A percentile compares a stretch with the other conserved stretches of the same genome.
phyloP scores from a whole-genome alignment of 352 stramenopile genomes.

The Globisporangium cystogenes region DNA sequence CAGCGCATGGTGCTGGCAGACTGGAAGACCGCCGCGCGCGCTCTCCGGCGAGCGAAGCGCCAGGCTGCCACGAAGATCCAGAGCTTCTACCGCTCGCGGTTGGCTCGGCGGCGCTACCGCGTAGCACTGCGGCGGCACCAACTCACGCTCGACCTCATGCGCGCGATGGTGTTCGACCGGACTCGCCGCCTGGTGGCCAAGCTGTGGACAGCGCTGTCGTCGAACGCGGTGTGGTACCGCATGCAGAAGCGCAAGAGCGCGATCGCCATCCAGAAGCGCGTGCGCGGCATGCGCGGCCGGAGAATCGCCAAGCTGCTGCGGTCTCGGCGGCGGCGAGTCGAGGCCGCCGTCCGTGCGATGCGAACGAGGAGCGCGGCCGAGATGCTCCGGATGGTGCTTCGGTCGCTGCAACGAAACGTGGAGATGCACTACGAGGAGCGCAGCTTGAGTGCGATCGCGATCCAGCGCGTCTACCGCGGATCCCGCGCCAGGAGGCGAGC shows the following conservation, averaged over 20 bases:
- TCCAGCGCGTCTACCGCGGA: constrained; percentile 48
- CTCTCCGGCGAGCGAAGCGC: constrained; percentile 4
- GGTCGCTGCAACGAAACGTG: constrained; percentile 24
- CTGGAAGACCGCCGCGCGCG: constrained; percentile 17
- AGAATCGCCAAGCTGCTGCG: constrained; percentile 27
- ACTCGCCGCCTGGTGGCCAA: constrained; percentile 18
- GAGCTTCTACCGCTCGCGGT: constrained; percentile 21
- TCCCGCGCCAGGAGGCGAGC: constrained; percentile 33
- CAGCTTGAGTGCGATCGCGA: constrained; percentile 13
- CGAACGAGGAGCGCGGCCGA: constrained; percentile 26
- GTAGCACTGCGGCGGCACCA: constrained; percentile 34
- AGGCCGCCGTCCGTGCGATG: constrained; percentile 25
- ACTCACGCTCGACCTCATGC: constrained; percentile 44
- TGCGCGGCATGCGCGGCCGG: constrained; percentile 36
- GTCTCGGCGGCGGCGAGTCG: constrained; percentile 26
- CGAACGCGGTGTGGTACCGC: constrained; percentile 41
- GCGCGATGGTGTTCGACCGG: constrained; percentile 34
- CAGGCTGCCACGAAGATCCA: constrained; percentile 32
- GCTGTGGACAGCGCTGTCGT: constrained; percentile 34
- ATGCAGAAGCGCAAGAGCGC: constrained; percentile 39
- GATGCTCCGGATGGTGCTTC: constrained; percentile 26
- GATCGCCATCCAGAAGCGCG: constrained; percentile 42
- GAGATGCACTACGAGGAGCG: constrained; percentile 23
- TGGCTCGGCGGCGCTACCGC: constrained; percentile 29
- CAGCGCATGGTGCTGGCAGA: constrained; percentile 7